phyloP scores from a whole-genome alignment of 2,329 filamentous ascomycete species.

The Sporothrix mexicana region DNA sequence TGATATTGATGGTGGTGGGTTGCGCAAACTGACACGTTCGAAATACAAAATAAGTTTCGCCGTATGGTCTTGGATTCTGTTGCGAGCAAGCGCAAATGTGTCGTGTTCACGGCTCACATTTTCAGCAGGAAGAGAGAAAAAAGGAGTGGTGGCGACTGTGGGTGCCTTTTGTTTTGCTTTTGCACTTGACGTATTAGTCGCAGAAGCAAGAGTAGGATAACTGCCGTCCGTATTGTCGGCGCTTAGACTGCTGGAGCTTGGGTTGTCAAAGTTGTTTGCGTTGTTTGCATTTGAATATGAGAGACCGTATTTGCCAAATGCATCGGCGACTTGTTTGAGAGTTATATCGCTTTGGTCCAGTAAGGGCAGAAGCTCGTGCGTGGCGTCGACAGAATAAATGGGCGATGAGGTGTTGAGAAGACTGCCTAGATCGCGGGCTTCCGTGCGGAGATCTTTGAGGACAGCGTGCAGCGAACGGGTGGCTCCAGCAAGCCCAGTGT shows the following conservation, averaged over 20 bases:
- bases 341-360: constrained; percentile 62
- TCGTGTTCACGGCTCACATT: constrained; percentile 47
- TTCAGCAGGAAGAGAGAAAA: not conserved
- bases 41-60: constrained; percentile 58
- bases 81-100: constrained; percentile 51
- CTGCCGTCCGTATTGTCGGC: not conserved
- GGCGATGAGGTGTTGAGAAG: constrained; percentile 52
- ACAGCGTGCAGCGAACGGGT: constrained; percentile 61
- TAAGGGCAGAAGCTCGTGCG: constrained; percentile 57
- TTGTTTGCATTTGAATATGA: too few species aligned
- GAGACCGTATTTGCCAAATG: constrained; percentile 45
- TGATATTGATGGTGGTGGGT: constrained; percentile 51
- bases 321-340: constrained; percentile 59
- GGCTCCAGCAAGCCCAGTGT: constrained; percentile 56
- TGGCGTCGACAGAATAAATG: constrained; percentile 50
- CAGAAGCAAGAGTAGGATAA: not conserved
- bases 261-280: constrained; percentile 10
- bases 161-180: constrained; percentile 34
- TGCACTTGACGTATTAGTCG: constrained; percentile 14
- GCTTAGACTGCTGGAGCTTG: constrained; percentile 27
- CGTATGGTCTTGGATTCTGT: constrained; percentile 59
- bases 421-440: constrained; percentile 63
- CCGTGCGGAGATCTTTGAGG: constrained; percentile 63
- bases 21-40: constrained; percentile 5
- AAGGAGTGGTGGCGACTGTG: not conserved